phyloP scores from a whole-genome alignment of 1,284 basidiomycete genomes.

The Ustilago hordei region DNA sequence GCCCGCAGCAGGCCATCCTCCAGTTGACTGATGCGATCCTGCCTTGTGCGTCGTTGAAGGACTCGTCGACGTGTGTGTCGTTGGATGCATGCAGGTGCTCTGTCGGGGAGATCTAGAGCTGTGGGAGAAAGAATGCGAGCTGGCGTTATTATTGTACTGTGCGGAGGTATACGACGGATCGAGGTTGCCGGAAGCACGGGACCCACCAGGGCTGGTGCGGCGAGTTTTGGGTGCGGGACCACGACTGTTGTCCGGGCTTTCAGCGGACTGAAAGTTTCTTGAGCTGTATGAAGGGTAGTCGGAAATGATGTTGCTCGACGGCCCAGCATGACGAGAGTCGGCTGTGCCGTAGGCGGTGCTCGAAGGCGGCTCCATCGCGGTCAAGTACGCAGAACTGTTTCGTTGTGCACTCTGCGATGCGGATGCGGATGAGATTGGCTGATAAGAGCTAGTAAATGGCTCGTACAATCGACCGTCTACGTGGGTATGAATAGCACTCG shows the following conservation, averaged over 20 bases:
- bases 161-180: constrained; percentile 6
- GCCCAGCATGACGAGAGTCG: constrained; percentile 15
- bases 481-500: neutral
- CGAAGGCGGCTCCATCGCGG: constrained; percentile 25
- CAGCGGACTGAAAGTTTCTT: constrained; percentile 10
- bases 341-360: constrained; percentile 10
- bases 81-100: neutral
- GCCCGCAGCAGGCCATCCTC: neutral
- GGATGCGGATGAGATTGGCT: constrained; percentile 10
- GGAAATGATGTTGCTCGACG: constrained; percentile 2
- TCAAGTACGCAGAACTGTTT: neutral
- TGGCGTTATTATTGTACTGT: constrained; percentile 5
- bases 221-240: constrained; percentile 40
- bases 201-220: constrained; percentile 50
- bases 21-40: neutral
- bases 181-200: constrained; percentile 37
- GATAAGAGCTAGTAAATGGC: neutral
- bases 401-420: neutral
- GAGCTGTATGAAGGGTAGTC: constrained; percentile 9
- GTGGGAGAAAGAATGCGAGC: constrained; percentile 4
- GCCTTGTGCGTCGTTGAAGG: neutral
- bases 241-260: constrained; percentile 39
- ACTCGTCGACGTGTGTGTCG: constrained; percentile 3
- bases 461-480: constrained; percentile 6
- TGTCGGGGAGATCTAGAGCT: constrained; percentile 9